phyloP scores from a whole-genome alignment of 805 yeast species.

The Wickerhamomyces bisporus region DNA sequence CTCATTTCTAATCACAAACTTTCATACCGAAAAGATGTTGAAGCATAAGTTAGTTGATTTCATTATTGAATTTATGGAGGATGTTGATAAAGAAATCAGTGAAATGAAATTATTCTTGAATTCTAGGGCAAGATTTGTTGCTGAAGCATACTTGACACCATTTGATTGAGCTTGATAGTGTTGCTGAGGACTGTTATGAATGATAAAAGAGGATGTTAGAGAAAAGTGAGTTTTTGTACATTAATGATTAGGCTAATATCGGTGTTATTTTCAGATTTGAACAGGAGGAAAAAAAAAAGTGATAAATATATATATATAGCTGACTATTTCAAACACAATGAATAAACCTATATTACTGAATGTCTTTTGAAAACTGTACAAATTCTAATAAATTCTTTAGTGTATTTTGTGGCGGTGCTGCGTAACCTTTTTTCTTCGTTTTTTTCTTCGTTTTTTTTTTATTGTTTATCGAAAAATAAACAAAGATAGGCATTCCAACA shows the following conservation, averaged over 20 bases:
- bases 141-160: constrained; percentile 90
- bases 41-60: constrained; percentile 94
- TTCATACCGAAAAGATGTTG: constrained; percentile 93
- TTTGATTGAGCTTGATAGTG: constrained; percentile 73
- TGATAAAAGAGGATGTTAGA: too few relatives aligned
- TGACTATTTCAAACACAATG: too few relatives aligned
- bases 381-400: too few relatives aligned
- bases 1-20: constrained; percentile 87
- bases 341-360: too few relatives aligned
- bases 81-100: constrained; percentile 96
- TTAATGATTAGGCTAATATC: too few relatives aligned
- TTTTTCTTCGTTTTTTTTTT: background rate
- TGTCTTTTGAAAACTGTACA: too few relatives aligned
- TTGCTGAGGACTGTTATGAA: too few relatives aligned
- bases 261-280: background rate
- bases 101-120: constrained; percentile 96
- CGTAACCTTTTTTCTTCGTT: background rate
- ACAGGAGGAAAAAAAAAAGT: too few relatives aligned
- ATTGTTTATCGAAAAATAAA: too few relatives aligned
- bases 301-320: too few relatives aligned
- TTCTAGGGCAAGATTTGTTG: constrained; percentile 96
- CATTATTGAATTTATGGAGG: constrained; percentile 98
- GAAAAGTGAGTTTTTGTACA: too few relatives aligned
- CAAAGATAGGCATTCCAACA: too few relatives aligned
- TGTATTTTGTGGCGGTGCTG: background rate